A percentile compares a stretch with the other conserved stretches of the same genome.
phyloP scores from a whole-genome alignment of 2,329 filamentous ascomycete genomes.

The Hypoxylon sp. region DNA sequence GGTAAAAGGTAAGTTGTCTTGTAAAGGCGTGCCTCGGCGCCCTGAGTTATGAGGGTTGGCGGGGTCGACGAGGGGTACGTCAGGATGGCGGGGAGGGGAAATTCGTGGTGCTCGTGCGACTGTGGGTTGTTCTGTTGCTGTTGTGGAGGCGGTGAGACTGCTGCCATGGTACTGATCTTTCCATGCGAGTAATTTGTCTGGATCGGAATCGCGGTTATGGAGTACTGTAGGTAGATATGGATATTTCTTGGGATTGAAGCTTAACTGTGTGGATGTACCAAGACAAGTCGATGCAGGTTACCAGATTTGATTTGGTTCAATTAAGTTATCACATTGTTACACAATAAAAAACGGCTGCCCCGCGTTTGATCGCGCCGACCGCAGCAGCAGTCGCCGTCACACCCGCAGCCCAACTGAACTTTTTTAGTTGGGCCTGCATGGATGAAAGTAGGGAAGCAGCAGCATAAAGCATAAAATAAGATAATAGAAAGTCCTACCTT shows the following conservation, averaged over 20 bases:
- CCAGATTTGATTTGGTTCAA: slow-evolving; percentile 14
- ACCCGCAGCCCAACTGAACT: slow-evolving; percentile 17
- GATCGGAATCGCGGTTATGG: slow-evolving; percentile 20
- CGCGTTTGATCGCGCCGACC: slow-evolving; percentile 32
- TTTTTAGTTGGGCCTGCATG: slow-evolving; percentile 21
- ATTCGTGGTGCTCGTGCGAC: slow-evolving; percentile 48
- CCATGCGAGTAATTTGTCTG: slow-evolving; percentile 16
- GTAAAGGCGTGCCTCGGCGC: slow-evolving; percentile 96
- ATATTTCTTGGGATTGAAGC: slow-evolving; percentile 7
- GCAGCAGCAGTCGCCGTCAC: slow-evolving; percentile 8
- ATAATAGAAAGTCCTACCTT: slow-evolving; percentile 19
- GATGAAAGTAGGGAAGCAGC: slow-evolving; percentile 1
- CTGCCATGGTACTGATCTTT: slow-evolving; percentile 36
- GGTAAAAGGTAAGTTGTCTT: slow-evolving; percentile 83
- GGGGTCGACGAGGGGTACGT: slow-evolving; percentile 70
- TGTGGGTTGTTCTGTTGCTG: slow-evolving; percentile 21
- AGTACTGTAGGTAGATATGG: not conserved
- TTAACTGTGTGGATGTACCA: not conserved
- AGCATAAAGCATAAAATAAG: slow-evolving; percentile 6
- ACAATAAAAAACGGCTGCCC: slow-evolving; percentile 27
- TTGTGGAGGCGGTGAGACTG: slow-evolving; percentile 27
- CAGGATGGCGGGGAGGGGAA: slow-evolving; percentile 75
- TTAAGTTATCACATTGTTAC: slow-evolving; percentile 24
- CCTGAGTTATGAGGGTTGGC: slow-evolving; percentile 85
- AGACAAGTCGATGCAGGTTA: not conserved